Evolutionary conservation across 2,329 filamentous ascomycete species (phyloP).

Genomic region (Cadophora malorum): DNA sequence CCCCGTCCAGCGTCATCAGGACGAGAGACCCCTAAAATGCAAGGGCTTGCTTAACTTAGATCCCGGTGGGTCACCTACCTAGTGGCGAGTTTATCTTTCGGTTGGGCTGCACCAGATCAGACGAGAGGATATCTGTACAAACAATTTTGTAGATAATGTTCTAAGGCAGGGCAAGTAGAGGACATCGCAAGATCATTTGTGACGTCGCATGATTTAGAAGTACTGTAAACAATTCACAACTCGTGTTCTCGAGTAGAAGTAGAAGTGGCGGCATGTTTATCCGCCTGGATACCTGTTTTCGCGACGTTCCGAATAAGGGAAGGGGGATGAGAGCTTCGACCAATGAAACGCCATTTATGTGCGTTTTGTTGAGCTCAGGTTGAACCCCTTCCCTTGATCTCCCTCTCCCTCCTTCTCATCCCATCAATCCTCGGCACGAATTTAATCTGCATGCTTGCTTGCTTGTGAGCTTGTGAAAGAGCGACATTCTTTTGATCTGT

Average conservation of each 20-base stretch:
- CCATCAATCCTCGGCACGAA: constrained; percentile 11
- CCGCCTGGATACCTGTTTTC: neutral
- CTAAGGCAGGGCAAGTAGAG: no score
- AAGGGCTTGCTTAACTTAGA: constrained; percentile 8
- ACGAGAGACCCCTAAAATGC: constrained; percentile 12
- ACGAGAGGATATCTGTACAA: neutral
- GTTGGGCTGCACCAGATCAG: neutral
- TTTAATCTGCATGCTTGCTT: neutral
- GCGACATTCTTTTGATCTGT: neutral
- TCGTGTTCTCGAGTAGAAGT: no score
- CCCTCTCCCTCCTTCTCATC: neutral
- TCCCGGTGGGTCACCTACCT: neutral
- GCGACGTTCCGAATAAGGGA: constrained; percentile 11
- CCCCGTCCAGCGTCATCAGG: neutral
- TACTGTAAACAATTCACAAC: neutral
- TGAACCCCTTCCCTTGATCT: neutral
- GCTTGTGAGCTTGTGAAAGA: constrained; percentile 3
- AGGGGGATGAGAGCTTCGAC: neutral
- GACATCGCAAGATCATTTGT: neutral
- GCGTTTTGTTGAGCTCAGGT: constrained; percentile 6
- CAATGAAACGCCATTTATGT: neutral
- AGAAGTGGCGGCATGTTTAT: neutral
- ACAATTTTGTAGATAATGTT: neutral
- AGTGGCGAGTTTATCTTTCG: neutral
- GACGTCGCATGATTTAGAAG: neutral